Percentiles rank a stretch among this genome's conserved stretches.
These are phyloP conservation scores for Chaetomium globosum DNA, from an alignment of 2,329 filamentous ascomycete genomes.

Conservation along the genomic window DNA sequence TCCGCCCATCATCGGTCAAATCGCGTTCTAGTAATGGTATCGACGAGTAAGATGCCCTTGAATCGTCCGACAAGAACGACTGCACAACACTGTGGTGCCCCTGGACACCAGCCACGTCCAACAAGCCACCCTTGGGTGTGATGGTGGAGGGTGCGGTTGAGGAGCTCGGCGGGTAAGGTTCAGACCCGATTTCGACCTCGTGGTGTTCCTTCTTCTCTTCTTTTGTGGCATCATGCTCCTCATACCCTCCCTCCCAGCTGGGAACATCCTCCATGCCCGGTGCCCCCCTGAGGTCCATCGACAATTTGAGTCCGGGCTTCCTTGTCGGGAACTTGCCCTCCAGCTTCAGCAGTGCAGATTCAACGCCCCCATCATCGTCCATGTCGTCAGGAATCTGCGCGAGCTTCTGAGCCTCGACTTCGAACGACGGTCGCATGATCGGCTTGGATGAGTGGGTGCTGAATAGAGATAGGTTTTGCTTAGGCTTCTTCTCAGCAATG, in stretches of 20 bases:
- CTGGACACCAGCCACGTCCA: slow-evolving; percentile 27
- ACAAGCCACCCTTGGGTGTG: slow-evolving; percentile 28
- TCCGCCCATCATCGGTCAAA: slow-evolving; percentile 53
- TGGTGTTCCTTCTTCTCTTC: slow-evolving; percentile 52
- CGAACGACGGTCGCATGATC: slow-evolving; percentile 74
- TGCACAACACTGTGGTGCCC: slow-evolving; percentile 43
- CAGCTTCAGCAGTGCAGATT: slow-evolving; percentile 87
- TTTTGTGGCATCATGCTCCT: slow-evolving; percentile 36
- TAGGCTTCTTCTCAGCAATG: slow-evolving; percentile 52
- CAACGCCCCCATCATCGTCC: slow-evolving; percentile 80
- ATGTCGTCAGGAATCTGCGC: slow-evolving; percentile 83
- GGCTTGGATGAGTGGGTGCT: slow-evolving; percentile 66
- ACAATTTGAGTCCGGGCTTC: slow-evolving; percentile 46
- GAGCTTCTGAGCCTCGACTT: slow-evolving; percentile 83
- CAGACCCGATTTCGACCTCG: slow-evolving; percentile 50
- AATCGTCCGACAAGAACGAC: slow-evolving; percentile 62
- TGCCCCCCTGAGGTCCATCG: slow-evolving; percentile 43
- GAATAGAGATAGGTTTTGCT: slow-evolving; percentile 56
- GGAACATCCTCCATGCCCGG: slow-evolving; percentile 5
- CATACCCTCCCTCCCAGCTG: slow-evolving; percentile 21
- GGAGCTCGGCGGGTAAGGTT: slow-evolving; percentile 42
- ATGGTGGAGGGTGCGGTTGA: slow-evolving; percentile 37
- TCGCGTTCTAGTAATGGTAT: slow-evolving; percentile 75
- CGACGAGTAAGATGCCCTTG: slow-evolving; percentile 74
- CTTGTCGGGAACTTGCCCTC: slow-evolving; percentile 77